A percentile compares a stretch with the other conserved stretches of the same genome.
Conservation (phyloP, 2,329 filamentous ascomycete species). For the Cercospora brassicicola region DNA sequence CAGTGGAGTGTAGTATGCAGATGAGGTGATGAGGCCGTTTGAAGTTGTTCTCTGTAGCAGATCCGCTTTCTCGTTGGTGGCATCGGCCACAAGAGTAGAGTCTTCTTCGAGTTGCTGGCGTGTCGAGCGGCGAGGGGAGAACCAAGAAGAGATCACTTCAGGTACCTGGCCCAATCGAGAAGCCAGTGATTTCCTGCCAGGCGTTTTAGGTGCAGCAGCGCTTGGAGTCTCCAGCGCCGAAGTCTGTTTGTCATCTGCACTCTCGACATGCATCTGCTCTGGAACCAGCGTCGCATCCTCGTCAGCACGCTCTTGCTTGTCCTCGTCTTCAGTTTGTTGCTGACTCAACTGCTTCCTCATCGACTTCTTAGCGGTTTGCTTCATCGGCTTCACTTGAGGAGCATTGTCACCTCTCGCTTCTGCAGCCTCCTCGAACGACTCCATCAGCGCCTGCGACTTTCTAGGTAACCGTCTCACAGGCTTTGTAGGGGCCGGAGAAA, state of each 20-base stretch:
- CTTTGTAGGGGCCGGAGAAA: constrained; percentile 14
- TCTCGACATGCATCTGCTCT: neutral
- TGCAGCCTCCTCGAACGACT: constrained; percentile 1
- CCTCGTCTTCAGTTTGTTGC: neutral
- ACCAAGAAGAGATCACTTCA: constrained; percentile 41
- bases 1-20: constrained; percentile 51
- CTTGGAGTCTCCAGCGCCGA: neutral
- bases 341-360: neutral
- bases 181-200: constrained; percentile 31
- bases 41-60: constrained; percentile 13
- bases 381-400: neutral
- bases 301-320: neutral
- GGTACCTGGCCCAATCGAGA: constrained; percentile 37
- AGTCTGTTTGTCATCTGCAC: neutral
- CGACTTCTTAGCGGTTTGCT: constrained; percentile 1
- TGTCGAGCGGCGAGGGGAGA: constrained; percentile 35
- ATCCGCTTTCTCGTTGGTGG: constrained; percentile 2
- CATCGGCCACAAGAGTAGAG: neutral
- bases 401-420: neutral
- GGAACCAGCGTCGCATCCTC: neutral
- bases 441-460: constrained; percentile 14
- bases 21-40: constrained; percentile 15
- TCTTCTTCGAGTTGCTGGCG: constrained; percentile 15
- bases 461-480: constrained; percentile 15
- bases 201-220: constrained; percentile 10